These are phyloP conservation scores for Leucoagaricus sp. DNA, from an alignment of 1,284 basidiomycete genomes.

Conservation along the genomic window DNA sequence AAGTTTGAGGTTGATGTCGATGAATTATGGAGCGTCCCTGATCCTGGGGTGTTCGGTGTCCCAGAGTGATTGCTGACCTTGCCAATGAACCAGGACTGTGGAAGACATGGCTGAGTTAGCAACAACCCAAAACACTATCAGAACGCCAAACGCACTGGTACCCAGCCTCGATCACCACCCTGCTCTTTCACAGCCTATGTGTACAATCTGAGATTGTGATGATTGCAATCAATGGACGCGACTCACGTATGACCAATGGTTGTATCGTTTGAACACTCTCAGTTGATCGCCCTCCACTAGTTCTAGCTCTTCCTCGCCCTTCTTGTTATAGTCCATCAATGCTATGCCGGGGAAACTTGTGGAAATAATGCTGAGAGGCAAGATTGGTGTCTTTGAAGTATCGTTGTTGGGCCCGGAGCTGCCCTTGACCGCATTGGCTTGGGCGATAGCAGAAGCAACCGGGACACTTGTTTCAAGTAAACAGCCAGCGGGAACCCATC, in stretches of 20 bases:
- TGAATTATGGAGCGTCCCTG: constrained; percentile 37
- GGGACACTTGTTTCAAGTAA: constrained; percentile 89
- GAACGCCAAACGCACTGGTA: constrained; percentile 58
- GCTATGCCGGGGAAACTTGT: constrained; percentile 94
- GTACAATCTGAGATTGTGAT: not conserved
- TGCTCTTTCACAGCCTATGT: constrained; percentile 83
- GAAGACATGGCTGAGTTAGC: constrained; percentile 4
- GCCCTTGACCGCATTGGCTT: constrained; percentile 62
- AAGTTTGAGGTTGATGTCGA: constrained; percentile 22
- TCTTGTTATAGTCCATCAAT: constrained; percentile 93
- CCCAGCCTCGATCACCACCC: constrained; percentile 89
- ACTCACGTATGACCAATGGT: constrained; percentile 92
- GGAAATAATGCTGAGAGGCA: constrained; percentile 86
- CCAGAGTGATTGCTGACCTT: constrained; percentile 54
- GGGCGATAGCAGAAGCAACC: constrained; percentile 74
- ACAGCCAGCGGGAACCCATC: constrained; percentile 92
- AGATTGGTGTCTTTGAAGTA: constrained; percentile 71
- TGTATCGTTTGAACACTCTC: constrained; percentile 96
- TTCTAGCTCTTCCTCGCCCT: constrained; percentile 87
- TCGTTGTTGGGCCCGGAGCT: constrained; percentile 47
- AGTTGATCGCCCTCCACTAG: constrained; percentile 85
- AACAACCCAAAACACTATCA: not conserved
- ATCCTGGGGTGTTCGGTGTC: constrained; percentile 59
- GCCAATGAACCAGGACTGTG: constrained; percentile 77
- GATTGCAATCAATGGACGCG: constrained; percentile 8